Evolutionary conservation across 2,329 filamentous ascomycete genomes (phyloP), one percentile per base, ranked within the genome.

Genomic region (Elsinoe arachidis): DNA sequence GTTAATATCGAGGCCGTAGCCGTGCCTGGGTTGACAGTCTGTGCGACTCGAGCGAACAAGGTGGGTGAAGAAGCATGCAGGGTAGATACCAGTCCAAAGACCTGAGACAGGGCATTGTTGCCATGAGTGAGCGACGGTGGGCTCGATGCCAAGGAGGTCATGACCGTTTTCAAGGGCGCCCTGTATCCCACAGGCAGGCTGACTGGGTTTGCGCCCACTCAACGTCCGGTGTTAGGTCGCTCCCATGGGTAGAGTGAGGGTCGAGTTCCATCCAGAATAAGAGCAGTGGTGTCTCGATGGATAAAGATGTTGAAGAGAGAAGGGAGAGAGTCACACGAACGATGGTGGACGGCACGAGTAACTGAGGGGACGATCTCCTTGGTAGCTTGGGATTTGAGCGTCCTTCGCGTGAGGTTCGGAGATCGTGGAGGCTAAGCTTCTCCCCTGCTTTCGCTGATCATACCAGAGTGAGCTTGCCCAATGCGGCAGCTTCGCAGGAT

Each of bases 61-160:
- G 33, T 34, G 12, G 46, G 17, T 15, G 49, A 53, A 21, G 49
- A 53, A 39, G 34, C 35, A 39, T 26, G 34, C 11, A 39, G 49
- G 49, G 21, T 33, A 26, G 33, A 11, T n/a, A 23, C 49, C 5
- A 35, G 26, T 19, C 26, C 30, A 35, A 51, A 53, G 15, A 11
- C 19, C 4, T 35, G 34, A 53, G 49, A 39, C 33, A 38, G 19
- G 19, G 5, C 49, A 53, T 53, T 39, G 49, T 53, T 53, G 49
- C 49, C 34, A 53, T 53, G 49, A 53, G 15, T 15, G 49, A 15
- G 34, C 21, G 35, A 53, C 49, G 49, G 49, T 53, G 49, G 14
- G 49, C 33, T 53, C 49, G 49, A 53, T 53, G 49, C 49, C 49
- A 53, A 53, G 49, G 49, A 17, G 49, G 7, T 39, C 49, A 53